phyloP scores from a whole-genome alignment of 2,329 filamentous ascomycete species.

The Lomentospora prolificans region DNA sequence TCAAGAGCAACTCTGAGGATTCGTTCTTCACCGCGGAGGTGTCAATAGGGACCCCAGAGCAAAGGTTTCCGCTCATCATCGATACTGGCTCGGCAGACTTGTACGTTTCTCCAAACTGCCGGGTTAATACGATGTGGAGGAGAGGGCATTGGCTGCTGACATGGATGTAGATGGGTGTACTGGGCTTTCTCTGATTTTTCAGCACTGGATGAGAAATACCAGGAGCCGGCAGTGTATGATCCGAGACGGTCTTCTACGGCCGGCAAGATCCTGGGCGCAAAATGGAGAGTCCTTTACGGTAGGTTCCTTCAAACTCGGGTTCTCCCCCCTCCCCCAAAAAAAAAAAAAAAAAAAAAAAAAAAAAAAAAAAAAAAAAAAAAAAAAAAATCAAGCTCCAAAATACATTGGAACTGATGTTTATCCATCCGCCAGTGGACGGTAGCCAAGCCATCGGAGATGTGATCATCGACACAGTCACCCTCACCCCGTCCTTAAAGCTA shows the following conservation, averaged over 20 bases:
- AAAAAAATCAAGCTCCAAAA: background rate
- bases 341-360: background rate
- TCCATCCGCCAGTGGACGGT: constrained; percentile 39
- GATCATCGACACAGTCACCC: constrained; percentile 37
- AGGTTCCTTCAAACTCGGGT: constrained; percentile 18
- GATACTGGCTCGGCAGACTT: constrained; percentile 46
- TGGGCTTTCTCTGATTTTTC: constrained; percentile 14
- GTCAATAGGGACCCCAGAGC: constrained; percentile 36
- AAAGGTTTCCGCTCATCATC: constrained; percentile 36
- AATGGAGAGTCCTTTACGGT: constrained; percentile 41
- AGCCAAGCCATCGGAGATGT: constrained; percentile 35
- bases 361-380: background rate
- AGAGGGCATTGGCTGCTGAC: background rate
- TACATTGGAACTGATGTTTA: too few species aligned
- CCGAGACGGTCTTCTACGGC: constrained; percentile 36
- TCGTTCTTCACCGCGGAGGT: constrained; percentile 33
- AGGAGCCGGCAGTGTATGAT: constrained; percentile 26
- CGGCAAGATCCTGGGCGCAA: constrained; percentile 27
- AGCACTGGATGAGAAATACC: constrained; percentile 32
- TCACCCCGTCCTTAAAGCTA: constrained; percentile 33
- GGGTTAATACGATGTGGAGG: background rate
- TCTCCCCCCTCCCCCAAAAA: background rate
- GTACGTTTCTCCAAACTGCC: constrained; percentile 42
- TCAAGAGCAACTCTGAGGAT: constrained; percentile 21
- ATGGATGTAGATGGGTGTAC: background rate